Conservation (phyloP, 345 rosid species). For the Gossypium arboreum region DNA sequence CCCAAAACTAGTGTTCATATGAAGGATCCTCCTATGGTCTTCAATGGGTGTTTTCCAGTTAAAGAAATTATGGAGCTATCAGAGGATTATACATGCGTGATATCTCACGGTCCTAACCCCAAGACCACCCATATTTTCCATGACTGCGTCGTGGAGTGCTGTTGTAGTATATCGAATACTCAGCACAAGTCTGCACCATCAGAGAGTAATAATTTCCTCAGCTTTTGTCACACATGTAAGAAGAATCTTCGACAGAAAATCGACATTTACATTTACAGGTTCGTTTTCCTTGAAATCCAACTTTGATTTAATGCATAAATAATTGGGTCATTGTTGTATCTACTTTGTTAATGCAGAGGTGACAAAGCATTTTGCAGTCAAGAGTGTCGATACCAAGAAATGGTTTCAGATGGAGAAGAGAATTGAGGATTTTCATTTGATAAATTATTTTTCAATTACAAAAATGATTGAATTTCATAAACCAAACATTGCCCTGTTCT, state of each 20-base stretch:
- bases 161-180: conserved; percentile 17
- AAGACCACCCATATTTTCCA: conserved; percentile 76
- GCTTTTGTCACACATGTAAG: conserved; percentile 65
- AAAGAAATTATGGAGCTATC: conserved; percentile 60
- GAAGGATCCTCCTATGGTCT: conserved; percentile 28
- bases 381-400: conserved; percentile 77
- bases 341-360: conserved; percentile 41
- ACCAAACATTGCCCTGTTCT: too few species aligned
- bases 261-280: conserved; percentile 84
- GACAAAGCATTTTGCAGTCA: conserved; percentile 79
- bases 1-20: conserved; percentile 23
- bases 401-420: conserved; percentile 52
- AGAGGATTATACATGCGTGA: conserved; percentile 83
- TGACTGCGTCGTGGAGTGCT: conserved; percentile 56
- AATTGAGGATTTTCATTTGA: not conserved
- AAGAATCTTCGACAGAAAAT: conserved; percentile 57
- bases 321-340: not conserved
- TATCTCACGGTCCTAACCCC: conserved; percentile 68
- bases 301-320: not conserved
- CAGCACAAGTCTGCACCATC: conserved; percentile 7
- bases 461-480: too few species aligned
- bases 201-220: conserved; percentile 39
- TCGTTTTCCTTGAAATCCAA: not conserved
- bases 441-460: too few species aligned
- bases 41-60: conserved; percentile 27